A percentile compares a stretch with the other conserved stretches of the same genome.
These are phyloP conservation scores for Platanus orientalis DNA, from an alignment of 164 flowering plant genomes.

Conservation along the genomic window DNA sequence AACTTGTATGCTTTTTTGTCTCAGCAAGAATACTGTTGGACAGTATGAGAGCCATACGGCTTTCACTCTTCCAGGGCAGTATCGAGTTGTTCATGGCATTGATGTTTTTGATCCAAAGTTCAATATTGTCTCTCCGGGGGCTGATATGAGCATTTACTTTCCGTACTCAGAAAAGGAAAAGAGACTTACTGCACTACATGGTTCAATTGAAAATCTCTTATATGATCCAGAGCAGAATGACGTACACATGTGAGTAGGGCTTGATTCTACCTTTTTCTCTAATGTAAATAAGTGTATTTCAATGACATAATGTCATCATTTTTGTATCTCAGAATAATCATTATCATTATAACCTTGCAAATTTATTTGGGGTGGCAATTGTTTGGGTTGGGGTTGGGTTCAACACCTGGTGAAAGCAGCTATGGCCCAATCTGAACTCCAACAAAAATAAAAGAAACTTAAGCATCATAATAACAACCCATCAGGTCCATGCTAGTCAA, in stretches of 20 bases:
- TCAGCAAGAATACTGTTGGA: constrained; percentile 87
- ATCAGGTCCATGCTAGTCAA: no score
- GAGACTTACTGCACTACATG: constrained; percentile 77
- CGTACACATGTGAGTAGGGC: constrained; percentile 62
- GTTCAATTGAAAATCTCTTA: constrained; percentile 64
- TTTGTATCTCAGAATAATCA: no score
- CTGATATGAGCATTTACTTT: constrained; percentile 82
- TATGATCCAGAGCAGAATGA: constrained; percentile 75
- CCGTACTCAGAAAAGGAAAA: constrained; percentile 59
- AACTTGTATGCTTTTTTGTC: constrained; percentile 14
- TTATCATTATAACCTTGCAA: no score
- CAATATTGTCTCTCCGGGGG: constrained; percentile 98
- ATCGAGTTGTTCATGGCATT: constrained; percentile 93
- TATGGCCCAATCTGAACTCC: no score
- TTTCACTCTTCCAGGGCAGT: constrained; percentile 88
- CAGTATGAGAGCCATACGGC: constrained; percentile 93
- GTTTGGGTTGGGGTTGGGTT: no score
- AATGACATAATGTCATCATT: no score
- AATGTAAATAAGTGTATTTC: not conserved
- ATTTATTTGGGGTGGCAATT: no score
- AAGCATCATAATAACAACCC: no score
- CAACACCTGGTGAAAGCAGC: no score
- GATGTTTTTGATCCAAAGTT: constrained; percentile 99
- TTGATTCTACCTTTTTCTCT: not conserved
- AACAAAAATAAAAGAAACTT: no score